These are phyloP conservation scores for Leccinum solheimii DNA, from an alignment of 1,284 basidiomycete genomes.

Conservation along the genomic window DNA sequence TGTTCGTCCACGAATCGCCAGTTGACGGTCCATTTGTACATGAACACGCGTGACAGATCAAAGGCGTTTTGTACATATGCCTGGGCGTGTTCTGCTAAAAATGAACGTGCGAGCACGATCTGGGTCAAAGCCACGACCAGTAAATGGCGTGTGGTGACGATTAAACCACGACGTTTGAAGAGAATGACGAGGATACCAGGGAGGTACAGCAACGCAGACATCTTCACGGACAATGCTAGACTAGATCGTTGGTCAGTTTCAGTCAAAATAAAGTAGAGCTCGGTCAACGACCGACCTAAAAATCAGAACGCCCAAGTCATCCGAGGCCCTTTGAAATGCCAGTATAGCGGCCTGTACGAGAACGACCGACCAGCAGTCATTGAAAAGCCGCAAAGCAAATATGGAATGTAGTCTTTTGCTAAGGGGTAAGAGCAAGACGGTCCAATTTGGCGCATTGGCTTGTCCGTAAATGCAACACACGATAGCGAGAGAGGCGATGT, in stretches of 20 bases:
- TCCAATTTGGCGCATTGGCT: constrained; percentile 76
- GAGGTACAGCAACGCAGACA: constrained; percentile 93
- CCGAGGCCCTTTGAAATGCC: constrained; percentile 58
- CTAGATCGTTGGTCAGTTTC: constrained; percentile 43
- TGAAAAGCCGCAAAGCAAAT: constrained; percentile 91
- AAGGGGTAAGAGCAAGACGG: constrained; percentile 74
- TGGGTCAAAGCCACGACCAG: constrained; percentile 59
- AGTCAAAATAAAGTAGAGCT: not conserved
- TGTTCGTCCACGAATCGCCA: constrained; percentile 87
- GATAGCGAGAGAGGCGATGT: constrained; percentile 64
- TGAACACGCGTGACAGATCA: constrained; percentile 85
- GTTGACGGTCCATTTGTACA: constrained; percentile 98
- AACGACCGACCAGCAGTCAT: constrained; percentile 88
- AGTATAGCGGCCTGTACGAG: constrained; percentile 59
- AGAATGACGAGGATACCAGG: constrained; percentile 84
- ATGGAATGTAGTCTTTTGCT: constrained; percentile 96
- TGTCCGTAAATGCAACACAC: constrained; percentile 70
- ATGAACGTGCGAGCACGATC: constrained; percentile 67
- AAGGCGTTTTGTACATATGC: constrained; percentile 82
- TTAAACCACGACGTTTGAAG: constrained; percentile 71
- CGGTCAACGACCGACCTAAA: constrained; percentile 62
- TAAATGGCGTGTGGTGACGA: constrained; percentile 55
- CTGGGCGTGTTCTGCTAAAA: constrained; percentile 61
- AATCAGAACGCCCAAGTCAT: constrained; percentile 63
- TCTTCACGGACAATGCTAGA: constrained; percentile 89